phyloP scores from a whole-genome alignment of 2,329 filamentous ascomycete genomes.

The Phyllosticta citribraziliensis region DNA sequence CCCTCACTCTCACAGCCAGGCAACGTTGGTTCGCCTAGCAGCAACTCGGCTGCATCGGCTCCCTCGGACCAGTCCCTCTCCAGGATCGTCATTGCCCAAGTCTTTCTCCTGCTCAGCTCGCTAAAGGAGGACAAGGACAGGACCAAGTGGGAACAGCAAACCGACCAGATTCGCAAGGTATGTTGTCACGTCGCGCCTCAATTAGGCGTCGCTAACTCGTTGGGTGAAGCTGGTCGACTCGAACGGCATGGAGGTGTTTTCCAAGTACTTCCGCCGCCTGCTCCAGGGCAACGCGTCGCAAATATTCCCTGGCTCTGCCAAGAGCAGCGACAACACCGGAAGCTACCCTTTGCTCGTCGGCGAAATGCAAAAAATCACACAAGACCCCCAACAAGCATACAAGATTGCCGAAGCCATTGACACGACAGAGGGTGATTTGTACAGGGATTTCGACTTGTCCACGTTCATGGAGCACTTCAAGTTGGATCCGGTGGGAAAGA shows the following conservation, averaged over 20 bases:
- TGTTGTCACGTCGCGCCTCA: conserved; percentile 17
- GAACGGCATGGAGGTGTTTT: conserved; percentile 98
- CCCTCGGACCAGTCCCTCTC: conserved; percentile 48
- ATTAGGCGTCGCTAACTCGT: neutral
- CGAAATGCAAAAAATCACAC: conserved; percentile 79
- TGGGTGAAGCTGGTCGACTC: conserved; percentile 75
- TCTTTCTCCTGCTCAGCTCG: conserved; percentile 86
- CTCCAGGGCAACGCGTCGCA: conserved; percentile 83
- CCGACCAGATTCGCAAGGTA: conserved; percentile 87
- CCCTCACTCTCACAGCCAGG: conserved; percentile 48
- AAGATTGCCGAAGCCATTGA: conserved; percentile 94
- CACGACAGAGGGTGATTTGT: conserved; percentile 80
- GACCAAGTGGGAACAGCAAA: conserved; percentile 86
- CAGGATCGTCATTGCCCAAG: conserved; percentile 91
- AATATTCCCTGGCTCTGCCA: conserved; percentile 74
- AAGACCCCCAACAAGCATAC: conserved; percentile 69
- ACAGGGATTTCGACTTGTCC: conserved; percentile 91
- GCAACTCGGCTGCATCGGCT: conserved; percentile 34
- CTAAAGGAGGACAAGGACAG: conserved; percentile 95
- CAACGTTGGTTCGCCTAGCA: conserved; percentile 44
- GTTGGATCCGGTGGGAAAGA: conserved; percentile 78
- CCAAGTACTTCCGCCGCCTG: conserved; percentile 89
- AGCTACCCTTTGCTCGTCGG: conserved; percentile 74
- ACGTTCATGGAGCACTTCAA: conserved; percentile 96
- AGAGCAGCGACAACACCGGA: conserved; percentile 63